Percentiles rank a stretch among this genome's conserved stretches.
phyloP scores from a whole-genome alignment of 768 basidiomycete genomes.

The Tylopilus sp. region DNA sequence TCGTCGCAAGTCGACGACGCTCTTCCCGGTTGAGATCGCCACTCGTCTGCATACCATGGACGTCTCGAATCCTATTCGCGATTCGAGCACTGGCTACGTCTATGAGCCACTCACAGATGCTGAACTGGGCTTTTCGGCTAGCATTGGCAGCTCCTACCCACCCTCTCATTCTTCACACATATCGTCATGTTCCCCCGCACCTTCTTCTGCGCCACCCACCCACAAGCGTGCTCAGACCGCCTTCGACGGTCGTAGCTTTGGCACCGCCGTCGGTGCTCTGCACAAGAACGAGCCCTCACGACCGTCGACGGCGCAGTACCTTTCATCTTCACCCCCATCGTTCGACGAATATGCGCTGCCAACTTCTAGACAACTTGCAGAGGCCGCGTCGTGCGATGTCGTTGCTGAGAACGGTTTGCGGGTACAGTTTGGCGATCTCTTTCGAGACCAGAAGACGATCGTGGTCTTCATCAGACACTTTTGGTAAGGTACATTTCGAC shows the following conservation, averaged over 20 bases:
- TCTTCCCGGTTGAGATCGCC: conserved; percentile 29
- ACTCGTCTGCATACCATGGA: conserved; percentile 31
- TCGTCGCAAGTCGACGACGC: conserved; percentile 33
- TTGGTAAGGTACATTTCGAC: conserved; percentile 41
- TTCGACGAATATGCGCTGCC: conserved; percentile 51
- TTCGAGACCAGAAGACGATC: conserved; percentile 55
- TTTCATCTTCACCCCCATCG: conserved; percentile 9
- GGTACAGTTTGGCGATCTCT: conserved; percentile 67
- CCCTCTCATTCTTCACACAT: conserved; percentile 16
- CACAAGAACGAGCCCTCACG: conserved; percentile 11
- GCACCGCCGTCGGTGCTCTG: not conserved
- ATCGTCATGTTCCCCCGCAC: conserved; percentile 9
- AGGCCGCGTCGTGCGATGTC: conserved; percentile 61
- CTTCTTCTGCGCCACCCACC: conserved; percentile 3
- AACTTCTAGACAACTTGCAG: conserved; percentile 50
- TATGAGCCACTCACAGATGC: conserved; percentile 30
- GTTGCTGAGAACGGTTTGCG: conserved; percentile 64
- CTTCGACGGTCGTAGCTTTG: conserved; percentile 12
- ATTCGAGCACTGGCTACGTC: conserved; percentile 21
- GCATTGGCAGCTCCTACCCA: conserved; percentile 5
- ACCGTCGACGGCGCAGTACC: conserved; percentile 14
- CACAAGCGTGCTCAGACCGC: conserved; percentile 26
- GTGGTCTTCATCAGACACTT: conserved; percentile 88
- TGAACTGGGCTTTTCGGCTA: conserved; percentile 21
- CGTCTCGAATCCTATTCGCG: conserved; percentile 24